These are phyloP conservation scores for Pythium vanterpoolii DNA, from an alignment of 352 stramenopile species.

Conservation along the genomic window DNA sequence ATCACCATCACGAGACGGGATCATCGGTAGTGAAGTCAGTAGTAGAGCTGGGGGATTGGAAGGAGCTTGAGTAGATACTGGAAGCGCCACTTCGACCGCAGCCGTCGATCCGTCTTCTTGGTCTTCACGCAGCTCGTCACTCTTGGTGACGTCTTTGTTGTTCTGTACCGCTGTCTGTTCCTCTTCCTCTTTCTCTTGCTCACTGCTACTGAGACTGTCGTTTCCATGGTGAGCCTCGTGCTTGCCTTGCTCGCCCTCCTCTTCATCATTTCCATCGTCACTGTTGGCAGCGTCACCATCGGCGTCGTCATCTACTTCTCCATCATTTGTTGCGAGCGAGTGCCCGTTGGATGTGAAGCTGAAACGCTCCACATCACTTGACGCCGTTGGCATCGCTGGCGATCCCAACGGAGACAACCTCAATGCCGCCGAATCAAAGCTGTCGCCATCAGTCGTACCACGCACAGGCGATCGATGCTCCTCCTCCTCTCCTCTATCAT, in stretches of 20 bases:
- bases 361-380: background rate
- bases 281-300: background rate
- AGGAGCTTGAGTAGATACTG: background rate
- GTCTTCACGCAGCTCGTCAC: background rate
- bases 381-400: constrained; percentile 7
- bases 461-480: background rate
- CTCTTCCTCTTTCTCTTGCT: background rate
- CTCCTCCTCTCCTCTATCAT: background rate
- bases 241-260: background rate
- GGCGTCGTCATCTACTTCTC: constrained; percentile 1
- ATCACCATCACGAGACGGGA: background rate
- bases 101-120: background rate
- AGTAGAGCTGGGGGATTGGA: too few relatives aligned
- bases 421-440: constrained; percentile 8
- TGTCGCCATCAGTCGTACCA: background rate
- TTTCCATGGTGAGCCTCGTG: background rate
- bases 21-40: background rate
- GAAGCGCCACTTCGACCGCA: background rate
- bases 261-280: background rate
- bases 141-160: background rate
- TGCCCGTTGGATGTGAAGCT: background rate
- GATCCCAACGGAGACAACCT: constrained; percentile 13
- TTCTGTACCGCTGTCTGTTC: background rate
- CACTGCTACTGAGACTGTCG: background rate
- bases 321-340: constrained; percentile 10